A percentile compares a stretch with the other conserved stretches of the same genome.
Evolutionary conservation across 371 early-diverging fungal genomes (phyloP).

Genomic region (Entomophthora muscae): DNA sequence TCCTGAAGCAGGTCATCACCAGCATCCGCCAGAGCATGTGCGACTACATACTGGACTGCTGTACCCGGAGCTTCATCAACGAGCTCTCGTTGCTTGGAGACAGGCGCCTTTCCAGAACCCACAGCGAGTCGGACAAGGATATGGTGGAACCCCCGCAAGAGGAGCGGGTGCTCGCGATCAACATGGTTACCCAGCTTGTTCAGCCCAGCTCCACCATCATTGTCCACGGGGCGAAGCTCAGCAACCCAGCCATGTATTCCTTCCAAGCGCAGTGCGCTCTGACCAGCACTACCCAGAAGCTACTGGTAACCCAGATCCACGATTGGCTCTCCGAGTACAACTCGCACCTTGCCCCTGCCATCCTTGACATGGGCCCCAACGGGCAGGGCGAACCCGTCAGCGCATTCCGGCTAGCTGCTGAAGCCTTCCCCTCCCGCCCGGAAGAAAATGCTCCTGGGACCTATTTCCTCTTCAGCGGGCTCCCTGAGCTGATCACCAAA

Average conservation of each 20-base stretch:
- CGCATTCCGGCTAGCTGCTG: not conserved
- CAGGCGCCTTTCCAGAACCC: not conserved
- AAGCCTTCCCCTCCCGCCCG: not conserved
- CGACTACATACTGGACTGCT: constrained; percentile 46
- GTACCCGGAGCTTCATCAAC: constrained; percentile 9
- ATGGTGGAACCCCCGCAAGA: not conserved
- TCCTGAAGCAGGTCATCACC: constrained; percentile 26
- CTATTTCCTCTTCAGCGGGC: constrained; percentile 29
- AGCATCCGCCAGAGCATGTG: constrained; percentile 39
- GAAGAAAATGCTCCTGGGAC: constrained; percentile 12
- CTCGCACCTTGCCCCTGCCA: constrained; percentile 16
- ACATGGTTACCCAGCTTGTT: not conserved
- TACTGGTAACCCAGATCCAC: constrained; percentile 15
- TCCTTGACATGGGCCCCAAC: too few relatives aligned
- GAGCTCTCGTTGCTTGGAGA: not conserved
- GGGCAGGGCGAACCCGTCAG: constrained; percentile 5
- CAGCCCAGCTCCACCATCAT: not conserved
- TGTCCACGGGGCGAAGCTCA: not conserved
- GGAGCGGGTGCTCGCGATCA: not conserved
- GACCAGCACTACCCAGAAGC: not conserved
- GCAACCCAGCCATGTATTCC: not conserved
- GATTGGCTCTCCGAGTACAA: constrained; percentile 21
- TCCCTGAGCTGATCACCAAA: constrained; percentile 29
- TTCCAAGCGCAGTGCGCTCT: not conserved
- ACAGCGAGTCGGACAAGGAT: constrained; percentile 7